phyloP scores from a whole-genome alignment of 805 yeast species.

The Nematodospora valgi region DNA sequence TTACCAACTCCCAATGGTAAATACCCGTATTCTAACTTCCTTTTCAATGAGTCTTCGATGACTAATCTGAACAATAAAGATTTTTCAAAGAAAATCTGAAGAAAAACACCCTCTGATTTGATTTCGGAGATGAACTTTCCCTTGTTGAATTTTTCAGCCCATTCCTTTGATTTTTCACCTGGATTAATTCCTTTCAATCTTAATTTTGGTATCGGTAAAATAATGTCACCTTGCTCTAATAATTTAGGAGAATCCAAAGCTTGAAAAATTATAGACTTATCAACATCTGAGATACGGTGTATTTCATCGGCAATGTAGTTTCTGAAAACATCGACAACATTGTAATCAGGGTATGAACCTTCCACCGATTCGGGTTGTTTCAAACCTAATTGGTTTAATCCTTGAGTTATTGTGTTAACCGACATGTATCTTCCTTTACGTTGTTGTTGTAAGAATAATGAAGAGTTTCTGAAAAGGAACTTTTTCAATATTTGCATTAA shows the following conservation, averaged over 20 bases:
- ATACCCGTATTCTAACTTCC: slow-evolving; percentile 65
- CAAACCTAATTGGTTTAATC: slow-evolving; percentile 36
- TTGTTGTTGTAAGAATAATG: slow-evolving; percentile 1
- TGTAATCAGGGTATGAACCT: slow-evolving; percentile 71
- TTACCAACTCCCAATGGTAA: slow-evolving; percentile 71
- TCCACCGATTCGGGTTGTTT: slow-evolving; percentile 36
- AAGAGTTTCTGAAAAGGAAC: slow-evolving; percentile 1
- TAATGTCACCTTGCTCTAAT: slow-evolving; percentile 87
- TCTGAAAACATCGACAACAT: slow-evolving; percentile 85
- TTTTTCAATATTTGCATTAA: slow-evolving; percentile 6
- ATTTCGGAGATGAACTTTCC: slow-evolving; percentile 69
- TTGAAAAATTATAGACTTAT: slow-evolving; percentile 64
- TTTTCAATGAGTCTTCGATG: slow-evolving; percentile 62
- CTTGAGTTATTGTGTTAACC: slow-evolving; percentile 27
- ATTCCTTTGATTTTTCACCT: slow-evolving; percentile 67
- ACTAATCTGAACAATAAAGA: slow-evolving; percentile 64
- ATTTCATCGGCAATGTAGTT: slow-evolving; percentile 83
- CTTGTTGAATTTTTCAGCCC: slow-evolving; percentile 75
- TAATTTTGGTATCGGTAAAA: slow-evolving; percentile 88
- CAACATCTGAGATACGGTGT: slow-evolving; percentile 69
- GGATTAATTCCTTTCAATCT: slow-evolving; percentile 75
- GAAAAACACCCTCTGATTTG: slow-evolving; percentile 81
- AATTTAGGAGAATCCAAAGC: slow-evolving; percentile 87
- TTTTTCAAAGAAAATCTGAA: slow-evolving; percentile 83
- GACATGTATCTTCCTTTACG: slow-evolving; percentile 4